phyloP scores from a whole-genome alignment of 441 rosid genomes.

The Codiaeum variegatum region DNA sequence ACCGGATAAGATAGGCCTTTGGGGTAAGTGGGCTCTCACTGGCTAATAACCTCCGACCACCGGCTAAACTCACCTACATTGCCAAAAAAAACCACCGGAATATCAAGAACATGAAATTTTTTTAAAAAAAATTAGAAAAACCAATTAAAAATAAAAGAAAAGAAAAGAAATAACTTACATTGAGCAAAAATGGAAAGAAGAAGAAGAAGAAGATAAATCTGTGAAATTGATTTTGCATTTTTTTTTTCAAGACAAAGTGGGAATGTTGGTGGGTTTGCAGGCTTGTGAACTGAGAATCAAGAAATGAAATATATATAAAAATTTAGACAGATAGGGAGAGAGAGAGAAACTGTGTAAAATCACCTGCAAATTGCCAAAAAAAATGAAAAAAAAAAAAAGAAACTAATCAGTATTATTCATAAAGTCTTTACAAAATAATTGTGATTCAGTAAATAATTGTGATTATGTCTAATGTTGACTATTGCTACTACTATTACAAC shows the following conservation, averaged over 20 bases:
- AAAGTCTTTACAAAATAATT: neutral
- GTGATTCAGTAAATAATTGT: neutral
- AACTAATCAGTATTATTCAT: too few relatives aligned
- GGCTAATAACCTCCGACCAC: slow-evolving; percentile 18
- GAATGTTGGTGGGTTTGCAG: slow-evolving; percentile 30
- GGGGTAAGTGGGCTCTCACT: slow-evolving; percentile 71
- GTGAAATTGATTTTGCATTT: slow-evolving; percentile 18
- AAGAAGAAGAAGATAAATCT: slow-evolving; percentile 15
- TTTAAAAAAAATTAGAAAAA: too few relatives aligned
- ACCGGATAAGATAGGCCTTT: slow-evolving; percentile 62
- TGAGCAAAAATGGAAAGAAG: slow-evolving; percentile 18
- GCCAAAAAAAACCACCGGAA: neutral
- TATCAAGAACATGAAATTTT: neutral
- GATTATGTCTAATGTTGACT: neutral
- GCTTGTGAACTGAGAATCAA: slow-evolving; percentile 5
- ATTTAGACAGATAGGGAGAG: neutral
- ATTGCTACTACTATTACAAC: too few relatives aligned
- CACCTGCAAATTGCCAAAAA: too few relatives aligned
- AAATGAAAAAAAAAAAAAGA: neutral
- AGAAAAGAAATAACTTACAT: slow-evolving; percentile 30
- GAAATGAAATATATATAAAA: slow-evolving; percentile 6
- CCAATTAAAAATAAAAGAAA: neutral
- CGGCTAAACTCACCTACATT: slow-evolving; percentile 56
- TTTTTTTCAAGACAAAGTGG: neutral
- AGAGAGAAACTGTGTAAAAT: neutral